Percentiles rank a stretch among this genome's conserved stretches.
These are phyloP conservation scores for Aspergillus sp. DNA, from an alignment of 2,329 filamentous ascomycete species.

Conservation along the genomic window DNA sequence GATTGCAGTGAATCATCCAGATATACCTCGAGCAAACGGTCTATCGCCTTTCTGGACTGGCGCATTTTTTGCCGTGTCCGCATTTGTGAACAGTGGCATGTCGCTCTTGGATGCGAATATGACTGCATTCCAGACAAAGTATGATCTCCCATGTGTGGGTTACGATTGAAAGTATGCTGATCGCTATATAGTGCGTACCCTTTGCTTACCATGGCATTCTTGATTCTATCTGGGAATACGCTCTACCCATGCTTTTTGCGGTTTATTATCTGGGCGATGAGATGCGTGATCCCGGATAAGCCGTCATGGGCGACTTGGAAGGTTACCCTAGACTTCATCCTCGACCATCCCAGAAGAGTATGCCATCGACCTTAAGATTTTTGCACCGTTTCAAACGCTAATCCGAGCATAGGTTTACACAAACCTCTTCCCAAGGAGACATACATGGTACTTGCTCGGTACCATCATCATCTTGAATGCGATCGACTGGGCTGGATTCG, in stretches of 20 bases:
- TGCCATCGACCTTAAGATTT: neutral
- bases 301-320: slow-evolving; percentile 34
- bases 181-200: slow-evolving; percentile 36
- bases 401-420: slow-evolving; percentile 33
- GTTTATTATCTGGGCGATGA: slow-evolving; percentile 58
- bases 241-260: slow-evolving; percentile 66
- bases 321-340: slow-evolving; percentile 36
- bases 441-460: slow-evolving; percentile 67
- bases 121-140: slow-evolving; percentile 47
- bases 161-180: slow-evolving; percentile 8
- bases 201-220: slow-evolving; percentile 53
- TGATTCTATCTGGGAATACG: slow-evolving; percentile 67
- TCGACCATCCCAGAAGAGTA: slow-evolving; percentile 39
- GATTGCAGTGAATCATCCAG: slow-evolving; percentile 45
- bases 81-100: slow-evolving; percentile 60
- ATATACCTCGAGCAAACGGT: slow-evolving; percentile 47
- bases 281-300: slow-evolving; percentile 30
- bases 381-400: neutral
- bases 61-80: slow-evolving; percentile 56
- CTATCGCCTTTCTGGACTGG: slow-evolving; percentile 53
- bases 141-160: neutral
- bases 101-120: slow-evolving; percentile 57
- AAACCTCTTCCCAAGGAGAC: slow-evolving; percentile 61
- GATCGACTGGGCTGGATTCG: slow-evolving; percentile 67
- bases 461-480: slow-evolving; percentile 63